Evolutionary conservation across 2,329 filamentous ascomycete genomes (phyloP).

Genomic region (Hymenotorrendiella dingleyae): DNA sequence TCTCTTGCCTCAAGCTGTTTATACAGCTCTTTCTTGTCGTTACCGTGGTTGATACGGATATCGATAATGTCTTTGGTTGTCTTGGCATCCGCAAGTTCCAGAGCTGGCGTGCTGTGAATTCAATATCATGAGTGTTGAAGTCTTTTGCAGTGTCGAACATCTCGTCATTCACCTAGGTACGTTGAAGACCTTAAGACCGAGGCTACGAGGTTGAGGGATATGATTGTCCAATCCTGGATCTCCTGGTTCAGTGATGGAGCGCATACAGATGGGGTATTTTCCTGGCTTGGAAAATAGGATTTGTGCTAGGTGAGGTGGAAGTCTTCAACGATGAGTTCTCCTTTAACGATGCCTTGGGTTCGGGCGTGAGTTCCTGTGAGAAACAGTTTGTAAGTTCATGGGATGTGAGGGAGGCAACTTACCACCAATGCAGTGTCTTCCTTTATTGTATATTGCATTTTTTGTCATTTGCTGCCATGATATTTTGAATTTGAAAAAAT

Average conservation of each 20-base stretch:
- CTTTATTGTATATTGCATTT: slow-evolving; percentile 38
- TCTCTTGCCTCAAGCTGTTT: slow-evolving; percentile 35
- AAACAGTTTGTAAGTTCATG: background rate
- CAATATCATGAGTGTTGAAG: slow-evolving; percentile 35
- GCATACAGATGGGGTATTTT: slow-evolving; percentile 31
- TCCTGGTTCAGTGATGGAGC: slow-evolving; percentile 35
- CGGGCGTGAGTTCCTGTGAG: slow-evolving; percentile 37
- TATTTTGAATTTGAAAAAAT: too few species aligned
- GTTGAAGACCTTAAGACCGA: slow-evolving; percentile 45
- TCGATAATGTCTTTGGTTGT: slow-evolving; percentile 39
- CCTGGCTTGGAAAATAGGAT: slow-evolving; percentile 31
- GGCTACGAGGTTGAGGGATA: slow-evolving; percentile 39
- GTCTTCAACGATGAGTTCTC: slow-evolving; percentile 38
- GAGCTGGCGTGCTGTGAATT: slow-evolving; percentile 41
- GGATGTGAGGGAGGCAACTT: background rate
- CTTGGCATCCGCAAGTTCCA: slow-evolving; percentile 41
- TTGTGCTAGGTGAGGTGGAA: slow-evolving; percentile 39
- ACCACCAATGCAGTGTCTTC: slow-evolving; percentile 33
- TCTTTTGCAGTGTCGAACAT: slow-evolving; percentile 35
- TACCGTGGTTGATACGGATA: slow-evolving; percentile 35
- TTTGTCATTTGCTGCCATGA: too few species aligned
- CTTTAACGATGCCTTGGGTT: slow-evolving; percentile 43
- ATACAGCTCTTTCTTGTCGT: slow-evolving; percentile 34
- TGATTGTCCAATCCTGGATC: slow-evolving; percentile 36
- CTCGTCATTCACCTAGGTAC: slow-evolving; percentile 38